Evolutionary conservation across 345 rosid genomes (phyloP), one percentile per base, ranked within the genome.

Genomic region (Tarenaya hassleriana): DNA sequence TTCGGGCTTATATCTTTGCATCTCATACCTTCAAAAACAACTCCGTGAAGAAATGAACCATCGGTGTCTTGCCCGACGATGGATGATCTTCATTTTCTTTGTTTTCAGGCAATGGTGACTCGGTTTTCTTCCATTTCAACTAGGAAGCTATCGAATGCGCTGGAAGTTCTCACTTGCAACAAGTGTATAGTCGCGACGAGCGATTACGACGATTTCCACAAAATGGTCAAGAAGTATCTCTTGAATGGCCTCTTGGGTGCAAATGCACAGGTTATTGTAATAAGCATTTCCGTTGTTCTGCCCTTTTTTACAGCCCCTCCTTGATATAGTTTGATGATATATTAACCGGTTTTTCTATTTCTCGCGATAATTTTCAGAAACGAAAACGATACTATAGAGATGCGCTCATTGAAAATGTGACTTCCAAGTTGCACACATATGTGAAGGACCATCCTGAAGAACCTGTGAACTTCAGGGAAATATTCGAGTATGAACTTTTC

Each of bases 151-250:
- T 75, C 97, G 12, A 79, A 73, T 17, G 92, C 92, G 27, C 69
- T 84, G 47, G 57, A 60, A 45, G 68, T 88, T 21, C 95, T 92
- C 32, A 83, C 88, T 20, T 52, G 67, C 42, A 59, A 88, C 66
- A 88, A 82, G 62, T 52, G 72, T 53, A 84, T 85, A 90, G 98
- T 88, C 53, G 95, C 98, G 19, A 83, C 64, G 0, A 92, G 98
- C 62, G 96, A 85, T 65, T 88, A 88, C 48, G 55, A 62, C 52
- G 90, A 85, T 39, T 92, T 88, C 42, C 96, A 88, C 68, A 85
- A 79, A 64, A 33, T 55, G 51, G 75, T 55, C 7, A 88, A 92
- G 70, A 76, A 84, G 5, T 69, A 60, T 34, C 31, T 92, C 37
- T 62, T 83, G 44, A 50, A 81, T 38, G 76, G 66, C 37, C 71